phyloP scores from a whole-genome alignment of 1,284 basidiomycete species.

The Neotropicomus parvogracilis region DNA sequence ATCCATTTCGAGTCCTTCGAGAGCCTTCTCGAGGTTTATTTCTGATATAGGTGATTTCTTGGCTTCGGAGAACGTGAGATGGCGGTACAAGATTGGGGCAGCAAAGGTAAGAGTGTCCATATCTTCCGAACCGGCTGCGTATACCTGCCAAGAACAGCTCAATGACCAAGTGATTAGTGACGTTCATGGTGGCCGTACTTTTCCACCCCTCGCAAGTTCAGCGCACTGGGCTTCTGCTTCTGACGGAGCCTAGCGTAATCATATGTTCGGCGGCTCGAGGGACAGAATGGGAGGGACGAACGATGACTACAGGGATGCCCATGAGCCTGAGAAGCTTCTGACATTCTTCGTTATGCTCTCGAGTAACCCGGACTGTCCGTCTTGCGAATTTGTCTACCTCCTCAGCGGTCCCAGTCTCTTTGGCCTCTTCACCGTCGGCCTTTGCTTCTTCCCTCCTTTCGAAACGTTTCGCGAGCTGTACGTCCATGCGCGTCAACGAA shows the following conservation, averaged over 20 bases:
- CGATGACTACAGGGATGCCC: conserved; percentile 95
- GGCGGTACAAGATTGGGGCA: conserved; percentile 88
- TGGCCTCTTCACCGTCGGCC: conserved; percentile 92
- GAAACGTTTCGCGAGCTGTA: conserved; percentile 87
- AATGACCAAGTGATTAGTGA: conserved; percentile 5
- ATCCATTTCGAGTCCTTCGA: conserved; percentile 87
- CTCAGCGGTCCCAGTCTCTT: conserved; percentile 88
- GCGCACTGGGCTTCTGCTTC: conserved; percentile 99
- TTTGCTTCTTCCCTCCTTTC: conserved; percentile 90
- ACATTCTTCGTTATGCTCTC: conserved; percentile 96
- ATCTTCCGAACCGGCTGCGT: conserved; percentile 96
- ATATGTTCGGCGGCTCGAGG: conserved; percentile 5
- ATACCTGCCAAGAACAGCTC: conserved; percentile 58
- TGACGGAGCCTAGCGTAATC: conserved; percentile 76
- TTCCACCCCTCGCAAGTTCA: conserved; percentile 91
- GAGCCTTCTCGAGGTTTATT: conserved; percentile 78
- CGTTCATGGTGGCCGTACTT: conserved; percentile 44
- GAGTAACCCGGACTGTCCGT: conserved; percentile 92
- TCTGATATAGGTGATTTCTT: conserved; percentile 98
- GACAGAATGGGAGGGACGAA: conserved; percentile 49
- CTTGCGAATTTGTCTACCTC: conserved; percentile 90
- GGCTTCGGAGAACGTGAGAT: conserved; percentile 98
- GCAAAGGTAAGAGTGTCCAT: conserved; percentile 99
- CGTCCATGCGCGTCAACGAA: conserved; percentile 3
- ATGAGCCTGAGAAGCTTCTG: conserved; percentile 85